Evolutionary conservation across 2,329 filamentous ascomycete species (phyloP), one percentile per base, ranked within the genome.

Genomic region (Beauveria scarabaeidicola): DNA sequence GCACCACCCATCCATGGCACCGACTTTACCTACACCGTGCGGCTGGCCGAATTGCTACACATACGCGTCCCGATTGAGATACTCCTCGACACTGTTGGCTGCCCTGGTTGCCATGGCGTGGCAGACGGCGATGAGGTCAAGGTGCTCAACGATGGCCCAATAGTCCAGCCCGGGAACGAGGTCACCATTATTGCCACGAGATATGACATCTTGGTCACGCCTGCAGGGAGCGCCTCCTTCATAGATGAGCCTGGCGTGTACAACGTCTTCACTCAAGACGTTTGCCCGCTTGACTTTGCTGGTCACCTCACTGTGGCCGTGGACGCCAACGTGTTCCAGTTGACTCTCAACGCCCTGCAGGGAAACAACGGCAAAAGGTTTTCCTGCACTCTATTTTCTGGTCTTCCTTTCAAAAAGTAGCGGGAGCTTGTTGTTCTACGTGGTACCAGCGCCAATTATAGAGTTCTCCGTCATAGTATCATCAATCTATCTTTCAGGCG

Each of bases 1-100:
- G 59, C 59, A 38, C 59, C 59, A 10, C 58, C 64, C 6, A 64
- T 61, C 2, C 64, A 67, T 44, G 66, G 66, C 19, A 67, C 63
- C 38, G 54, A 55, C 15, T 32, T 63, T 15, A 46, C 40, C 4
- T 53, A 48, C 2, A 52, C 65, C 6, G 48, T 55, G 15, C 58
- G 29, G 2, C 27, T 65, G 3, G 63, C 60, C 4, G 15, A 62
- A 3, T 5, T 48, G 19, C 44, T 59, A 2, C 13, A 36, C 7
- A 38, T 54, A 5, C 29, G 36, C 4, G 1, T 27, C 11, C 46
- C 60, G 19, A 58, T 52, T 5, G 17, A 44, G 3, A 6, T 43
- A 6, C 41, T 60, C 7, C 56, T 64, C 43, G 48, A 58, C 25
- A 48, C 52, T 5, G 29, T 64, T 3, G 63, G 63, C 19, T 64